Percentiles rank a stretch among this genome's conserved stretches.
These are phyloP conservation scores for Cicer cuneatum DNA, from an alignment of 306 rosid species.

Conservation along the genomic window DNA sequence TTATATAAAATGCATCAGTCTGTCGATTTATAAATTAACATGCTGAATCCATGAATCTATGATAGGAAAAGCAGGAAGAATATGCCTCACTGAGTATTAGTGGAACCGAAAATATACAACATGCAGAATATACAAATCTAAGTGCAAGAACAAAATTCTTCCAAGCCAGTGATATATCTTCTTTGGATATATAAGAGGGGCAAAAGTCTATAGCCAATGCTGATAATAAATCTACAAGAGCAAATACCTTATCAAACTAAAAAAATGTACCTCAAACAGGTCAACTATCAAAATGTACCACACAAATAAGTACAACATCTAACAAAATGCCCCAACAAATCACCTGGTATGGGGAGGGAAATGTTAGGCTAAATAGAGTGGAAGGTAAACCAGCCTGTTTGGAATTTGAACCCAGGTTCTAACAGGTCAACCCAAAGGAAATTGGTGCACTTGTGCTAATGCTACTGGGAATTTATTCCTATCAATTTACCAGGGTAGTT, in stretches of 20 bases:
- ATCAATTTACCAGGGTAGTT: slow-evolving; percentile 3
- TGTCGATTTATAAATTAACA: slow-evolving; percentile 19
- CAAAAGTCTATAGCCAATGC: slow-evolving; percentile 9
- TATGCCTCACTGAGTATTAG: slow-evolving; percentile 5
- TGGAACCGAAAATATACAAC: slow-evolving; percentile 28
- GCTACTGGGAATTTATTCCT: slow-evolving; percentile 12
- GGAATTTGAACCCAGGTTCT: slow-evolving; percentile 19
- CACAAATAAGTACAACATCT: neutral
- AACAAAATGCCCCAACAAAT: neutral
- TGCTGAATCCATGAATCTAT: neutral
- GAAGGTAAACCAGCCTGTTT: slow-evolving; percentile 22
- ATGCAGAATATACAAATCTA: slow-evolving; percentile 26
- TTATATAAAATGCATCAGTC: slow-evolving; percentile 34
- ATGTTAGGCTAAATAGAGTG: slow-evolving; percentile 20
- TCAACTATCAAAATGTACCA: neutral
- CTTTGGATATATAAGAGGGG: slow-evolving; percentile 17
- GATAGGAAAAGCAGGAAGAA: slow-evolving; percentile 30
- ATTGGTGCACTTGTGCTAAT: slow-evolving; percentile 1
- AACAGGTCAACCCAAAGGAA: slow-evolving; percentile 19
- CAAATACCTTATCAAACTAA: slow-evolving; percentile 9
- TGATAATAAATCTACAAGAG: slow-evolving; percentile 28
- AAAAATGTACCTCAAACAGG: slow-evolving; percentile 32
- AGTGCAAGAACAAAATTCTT: slow-evolving; percentile 24
- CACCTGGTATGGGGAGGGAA: slow-evolving; percentile 26
- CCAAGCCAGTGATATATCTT: neutral